phyloP scores from a whole-genome alignment of 2,329 filamentous ascomycete genomes.

The Aspergillus fijiensis region DNA sequence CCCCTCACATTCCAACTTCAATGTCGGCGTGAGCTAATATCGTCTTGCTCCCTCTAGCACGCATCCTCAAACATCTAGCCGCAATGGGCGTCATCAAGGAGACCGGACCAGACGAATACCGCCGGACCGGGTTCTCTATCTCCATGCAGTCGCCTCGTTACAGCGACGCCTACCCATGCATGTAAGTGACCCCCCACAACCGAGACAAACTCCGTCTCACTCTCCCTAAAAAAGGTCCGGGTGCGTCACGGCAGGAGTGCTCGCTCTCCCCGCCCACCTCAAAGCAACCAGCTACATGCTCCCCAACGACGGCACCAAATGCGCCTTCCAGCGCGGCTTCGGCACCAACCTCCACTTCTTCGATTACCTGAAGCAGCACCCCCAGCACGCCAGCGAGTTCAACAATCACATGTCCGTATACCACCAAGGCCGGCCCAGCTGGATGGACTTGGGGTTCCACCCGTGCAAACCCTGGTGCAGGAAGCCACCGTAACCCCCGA shows the following conservation, averaged over 20 bases:
- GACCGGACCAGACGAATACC: slow-evolving; percentile 33
- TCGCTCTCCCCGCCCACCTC: slow-evolving; percentile 24
- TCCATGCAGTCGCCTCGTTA: slow-evolving; percentile 26
- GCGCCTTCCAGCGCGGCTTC: slow-evolving; percentile 26
- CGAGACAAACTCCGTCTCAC: background rate
- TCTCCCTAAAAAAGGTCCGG: slow-evolving; percentile 12
- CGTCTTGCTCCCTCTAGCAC: slow-evolving; percentile 16
- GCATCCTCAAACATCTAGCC: slow-evolving; percentile 37
- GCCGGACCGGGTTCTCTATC: slow-evolving; percentile 32
- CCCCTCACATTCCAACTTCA: background rate
- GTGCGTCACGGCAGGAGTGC: slow-evolving; percentile 19
- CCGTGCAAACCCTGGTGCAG: slow-evolving; percentile 17
- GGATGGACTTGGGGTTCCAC: slow-evolving; percentile 30
- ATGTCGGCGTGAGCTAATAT: background rate
- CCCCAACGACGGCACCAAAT: slow-evolving; percentile 22
- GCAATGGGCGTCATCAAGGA: slow-evolving; percentile 38
- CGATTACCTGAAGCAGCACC: slow-evolving; percentile 23
- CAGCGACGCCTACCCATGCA: slow-evolving; percentile 26
- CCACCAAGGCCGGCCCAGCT: slow-evolving; percentile 21
- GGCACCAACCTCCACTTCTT: slow-evolving; percentile 26
- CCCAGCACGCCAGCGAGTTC: slow-evolving; percentile 18
- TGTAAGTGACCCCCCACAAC: slow-evolving; percentile 19
- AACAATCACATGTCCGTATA: slow-evolving; percentile 25
- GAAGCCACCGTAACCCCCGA: slow-evolving; percentile 4
- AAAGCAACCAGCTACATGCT: slow-evolving; percentile 25